These are phyloP conservation scores for Persicaria tinctoria DNA, from an alignment of 148 eudicot genomes.

Conservation along the genomic window DNA sequence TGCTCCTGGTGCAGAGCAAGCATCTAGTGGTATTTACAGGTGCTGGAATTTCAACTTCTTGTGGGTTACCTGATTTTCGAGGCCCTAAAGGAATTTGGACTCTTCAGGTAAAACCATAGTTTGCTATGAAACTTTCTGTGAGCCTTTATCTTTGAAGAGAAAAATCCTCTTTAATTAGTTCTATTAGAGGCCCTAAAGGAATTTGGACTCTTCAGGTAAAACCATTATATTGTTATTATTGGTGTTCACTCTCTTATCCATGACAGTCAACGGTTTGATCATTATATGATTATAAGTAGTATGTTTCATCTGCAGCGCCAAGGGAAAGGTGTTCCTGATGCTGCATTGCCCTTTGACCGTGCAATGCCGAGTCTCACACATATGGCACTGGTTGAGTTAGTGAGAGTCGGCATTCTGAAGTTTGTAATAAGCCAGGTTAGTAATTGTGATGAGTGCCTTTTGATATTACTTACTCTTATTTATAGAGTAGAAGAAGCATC, in stretches of 20 bases:
- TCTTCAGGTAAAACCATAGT: conserved; percentile 61
- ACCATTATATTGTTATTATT: background rate
- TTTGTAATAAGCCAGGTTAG: conserved; percentile 89
- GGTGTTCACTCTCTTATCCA: background rate
- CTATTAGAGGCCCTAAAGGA: conserved; percentile 91
- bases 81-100: conserved; percentile 99
- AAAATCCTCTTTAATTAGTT: too few relatives aligned
- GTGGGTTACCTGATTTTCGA: conserved; percentile 97
- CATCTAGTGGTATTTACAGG: conserved; percentile 95
- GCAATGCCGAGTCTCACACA: conserved; percentile 92
- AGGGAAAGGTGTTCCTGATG: conserved; percentile 72
- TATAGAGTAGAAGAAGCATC: background rate
- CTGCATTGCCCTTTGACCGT: conserved; percentile 91
- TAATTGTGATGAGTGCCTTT: background rate
- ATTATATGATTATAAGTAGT: background rate
- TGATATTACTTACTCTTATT: background rate
- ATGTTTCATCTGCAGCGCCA: conserved; percentile 35
- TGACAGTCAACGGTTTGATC: background rate
- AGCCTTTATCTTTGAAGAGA: background rate
- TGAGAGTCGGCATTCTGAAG: conserved; percentile 75
- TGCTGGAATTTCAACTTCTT: conserved; percentile 96
- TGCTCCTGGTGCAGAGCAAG: conserved; percentile 64
- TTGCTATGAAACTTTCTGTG: background rate
- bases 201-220: conserved; percentile 37
- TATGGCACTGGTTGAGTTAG: conserved; percentile 90